Evolutionary conservation across 2,329 filamentous ascomycete genomes (phyloP).

Genomic region (Tolypocladium album): DNA sequence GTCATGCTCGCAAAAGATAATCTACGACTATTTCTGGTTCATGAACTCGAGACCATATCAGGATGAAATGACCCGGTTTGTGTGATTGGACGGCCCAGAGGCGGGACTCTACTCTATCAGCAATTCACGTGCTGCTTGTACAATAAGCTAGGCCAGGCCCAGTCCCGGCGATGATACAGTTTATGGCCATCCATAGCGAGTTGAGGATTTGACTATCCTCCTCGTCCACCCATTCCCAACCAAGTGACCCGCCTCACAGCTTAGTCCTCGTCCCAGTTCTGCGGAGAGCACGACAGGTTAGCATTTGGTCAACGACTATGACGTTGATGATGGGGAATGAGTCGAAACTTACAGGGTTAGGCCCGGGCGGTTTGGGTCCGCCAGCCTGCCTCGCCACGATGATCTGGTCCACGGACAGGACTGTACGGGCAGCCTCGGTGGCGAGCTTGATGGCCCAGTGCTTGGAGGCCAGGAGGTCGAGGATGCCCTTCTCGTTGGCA

Average conservation of each 20-base stretch:
- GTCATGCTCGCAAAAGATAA: neutral
- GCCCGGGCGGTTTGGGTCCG: slow-evolving; percentile 91
- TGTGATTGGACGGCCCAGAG: neutral
- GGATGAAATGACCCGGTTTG: neutral
- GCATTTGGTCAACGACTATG: slow-evolving; percentile 3
- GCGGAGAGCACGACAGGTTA: slow-evolving; percentile 12
- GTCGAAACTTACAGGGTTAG: slow-evolving; percentile 56
- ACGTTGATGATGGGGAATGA: neutral
- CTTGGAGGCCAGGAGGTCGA: slow-evolving; percentile 87
- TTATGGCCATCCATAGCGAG: slow-evolving; percentile 12
- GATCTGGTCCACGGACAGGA: slow-evolving; percentile 95
- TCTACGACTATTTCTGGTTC: neutral
- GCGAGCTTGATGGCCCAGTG: slow-evolving; percentile 96
- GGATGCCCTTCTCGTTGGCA: slow-evolving; percentile 75
- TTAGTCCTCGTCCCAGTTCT: slow-evolving; percentile 57
- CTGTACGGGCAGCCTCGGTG: slow-evolving; percentile 86
- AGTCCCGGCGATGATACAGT: slow-evolving; percentile 3
- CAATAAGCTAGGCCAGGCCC: neutral
- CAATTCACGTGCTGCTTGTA: neutral
- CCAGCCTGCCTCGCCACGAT: slow-evolving; percentile 96
- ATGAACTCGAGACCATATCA: neutral
- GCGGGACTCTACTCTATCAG: neutral
- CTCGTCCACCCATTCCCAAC: neutral
- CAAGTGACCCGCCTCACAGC: neutral
- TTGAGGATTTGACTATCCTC: neutral